These are phyloP conservation scores for Paramecium bursaria DNA, from an alignment of 73 alveolate species.

Conservation along the genomic window DNA sequence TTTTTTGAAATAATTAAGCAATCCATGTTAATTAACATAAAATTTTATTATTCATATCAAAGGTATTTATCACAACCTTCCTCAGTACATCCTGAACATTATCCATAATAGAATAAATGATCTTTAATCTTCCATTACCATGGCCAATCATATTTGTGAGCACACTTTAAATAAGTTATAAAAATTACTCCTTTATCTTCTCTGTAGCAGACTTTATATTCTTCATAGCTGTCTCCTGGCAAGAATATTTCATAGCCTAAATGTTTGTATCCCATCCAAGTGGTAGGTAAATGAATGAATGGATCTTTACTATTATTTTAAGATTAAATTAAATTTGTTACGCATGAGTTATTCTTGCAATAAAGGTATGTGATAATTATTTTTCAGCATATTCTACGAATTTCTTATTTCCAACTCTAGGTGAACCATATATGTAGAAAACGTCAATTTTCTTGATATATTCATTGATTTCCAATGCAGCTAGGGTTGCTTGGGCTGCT, in stretches of 20 bases:
- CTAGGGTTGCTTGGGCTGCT: slow-evolving; percentile 69
- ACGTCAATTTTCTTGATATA: slow-evolving; percentile 17
- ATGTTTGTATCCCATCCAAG: slow-evolving; percentile 20
- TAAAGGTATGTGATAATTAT: background rate
- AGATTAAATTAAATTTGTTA: too few relatives aligned
- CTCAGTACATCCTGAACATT: slow-evolving; percentile 61
- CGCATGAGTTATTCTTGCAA: slow-evolving; percentile 28
- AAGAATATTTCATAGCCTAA: slow-evolving; percentile 41
- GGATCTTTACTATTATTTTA: slow-evolving; percentile 54
- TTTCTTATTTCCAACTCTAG: slow-evolving; percentile 66
- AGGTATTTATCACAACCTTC: slow-evolving; percentile 57
- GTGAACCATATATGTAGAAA: slow-evolving; percentile 65
- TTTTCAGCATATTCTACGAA: slow-evolving; percentile 61
- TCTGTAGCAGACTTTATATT: slow-evolving; percentile 22
- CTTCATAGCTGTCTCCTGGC: background rate
- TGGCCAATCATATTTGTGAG: slow-evolving; percentile 13
- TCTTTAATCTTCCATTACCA: slow-evolving; percentile 42
- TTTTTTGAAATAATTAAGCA: too few relatives aligned
- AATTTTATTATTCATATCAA: too few relatives aligned
- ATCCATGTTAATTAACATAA: too few relatives aligned
- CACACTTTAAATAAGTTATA: slow-evolving; percentile 6
- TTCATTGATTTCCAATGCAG: slow-evolving; percentile 51
- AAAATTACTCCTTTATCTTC: slow-evolving; percentile 42
- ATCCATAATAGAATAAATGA: slow-evolving; percentile 48
- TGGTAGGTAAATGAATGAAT: background rate